Percentiles rank a stretch among this genome's conserved stretches.
These are phyloP conservation scores for Urtica urens DNA, from an alignment of 306 rosid species.

Conservation along the genomic window DNA sequence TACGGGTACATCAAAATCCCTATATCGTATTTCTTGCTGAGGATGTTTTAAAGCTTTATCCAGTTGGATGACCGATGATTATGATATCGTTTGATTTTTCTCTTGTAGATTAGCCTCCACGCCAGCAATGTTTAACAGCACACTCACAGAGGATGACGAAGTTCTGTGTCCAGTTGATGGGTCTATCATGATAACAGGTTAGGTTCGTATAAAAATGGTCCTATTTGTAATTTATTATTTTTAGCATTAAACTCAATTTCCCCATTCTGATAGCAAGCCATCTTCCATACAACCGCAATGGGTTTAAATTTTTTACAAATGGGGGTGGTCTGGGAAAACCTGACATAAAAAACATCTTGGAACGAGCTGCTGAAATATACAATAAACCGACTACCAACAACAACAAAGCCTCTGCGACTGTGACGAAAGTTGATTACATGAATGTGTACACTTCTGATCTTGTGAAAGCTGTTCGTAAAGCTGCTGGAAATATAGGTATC, in stretches of 20 bases:
- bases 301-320: constrained; percentile 86
- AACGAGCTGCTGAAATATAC: constrained; percentile 72
- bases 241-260: neutral
- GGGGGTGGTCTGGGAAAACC: constrained; percentile 91
- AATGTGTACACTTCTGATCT: constrained; percentile 66
- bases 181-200: constrained; percentile 91
- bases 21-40: neutral
- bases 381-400: constrained; percentile 38
- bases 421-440: constrained; percentile 73
- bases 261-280: constrained; percentile 70
- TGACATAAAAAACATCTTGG: constrained; percentile 77
- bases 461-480: constrained; percentile 75
- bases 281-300: constrained; percentile 92
- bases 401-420: constrained; percentile 36
- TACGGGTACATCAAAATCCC: constrained; percentile 57
- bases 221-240: neutral
- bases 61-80: no score
- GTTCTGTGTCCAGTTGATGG: constrained; percentile 74
- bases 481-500: constrained; percentile 79
- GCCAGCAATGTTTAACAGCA: constrained; percentile 94
- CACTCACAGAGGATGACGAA: constrained; percentile 54
- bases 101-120: constrained; percentile 78
- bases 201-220: neutral
- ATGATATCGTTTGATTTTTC: constrained; percentile 11
- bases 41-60: no score